Percentiles rank a stretch among this genome's conserved stretches.
Evolutionary conservation across 179 eudicot genomes (phyloP).

Genomic region (Silene vulgaris): DNA sequence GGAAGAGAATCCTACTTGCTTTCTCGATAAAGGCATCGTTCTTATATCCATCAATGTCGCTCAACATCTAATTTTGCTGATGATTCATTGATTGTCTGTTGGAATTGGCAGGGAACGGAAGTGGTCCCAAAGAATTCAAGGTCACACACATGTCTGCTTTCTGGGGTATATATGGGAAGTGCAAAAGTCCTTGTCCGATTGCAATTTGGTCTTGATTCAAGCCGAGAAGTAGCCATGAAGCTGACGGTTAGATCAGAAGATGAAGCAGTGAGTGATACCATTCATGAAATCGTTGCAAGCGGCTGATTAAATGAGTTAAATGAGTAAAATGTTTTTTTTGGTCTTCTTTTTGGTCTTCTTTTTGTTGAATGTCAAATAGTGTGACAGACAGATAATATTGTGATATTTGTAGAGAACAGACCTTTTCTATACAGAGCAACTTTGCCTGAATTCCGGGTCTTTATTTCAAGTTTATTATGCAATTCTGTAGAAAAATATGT

Average conservation of each 20-base stretch:
- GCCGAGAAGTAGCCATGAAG: constrained; percentile 86
- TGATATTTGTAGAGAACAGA: constrained; percentile 27
- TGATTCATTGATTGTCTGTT: neutral
- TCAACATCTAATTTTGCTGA: neutral
- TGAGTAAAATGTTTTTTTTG: constrained; percentile 7
- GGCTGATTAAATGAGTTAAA: constrained; percentile 35
- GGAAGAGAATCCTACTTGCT: neutral
- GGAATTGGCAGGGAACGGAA: constrained; percentile 69
- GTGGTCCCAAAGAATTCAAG: constrained; percentile 68
- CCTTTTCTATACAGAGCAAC: constrained; percentile 15
- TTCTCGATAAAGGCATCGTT: neutral
- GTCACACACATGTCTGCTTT: constrained; percentile 80
- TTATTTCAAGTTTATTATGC: constrained; percentile 18
- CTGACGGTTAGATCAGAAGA: constrained; percentile 83
- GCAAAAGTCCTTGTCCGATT: constrained; percentile 74
- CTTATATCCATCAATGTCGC: neutral
- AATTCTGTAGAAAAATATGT: neutral
- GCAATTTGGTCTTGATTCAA: constrained; percentile 76
- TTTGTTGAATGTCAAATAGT: constrained; percentile 10
- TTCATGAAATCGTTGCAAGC: constrained; percentile 87
- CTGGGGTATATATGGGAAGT: constrained; percentile 76
- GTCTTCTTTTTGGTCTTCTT: neutral
- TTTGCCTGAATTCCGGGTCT: constrained; percentile 15
- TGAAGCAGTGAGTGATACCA: constrained; percentile 70
- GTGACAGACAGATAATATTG: constrained; percentile 10